These are phyloP conservation scores for Dipodascopsis tothii DNA, from an alignment of 805 yeast species.

Conservation along the genomic window DNA sequence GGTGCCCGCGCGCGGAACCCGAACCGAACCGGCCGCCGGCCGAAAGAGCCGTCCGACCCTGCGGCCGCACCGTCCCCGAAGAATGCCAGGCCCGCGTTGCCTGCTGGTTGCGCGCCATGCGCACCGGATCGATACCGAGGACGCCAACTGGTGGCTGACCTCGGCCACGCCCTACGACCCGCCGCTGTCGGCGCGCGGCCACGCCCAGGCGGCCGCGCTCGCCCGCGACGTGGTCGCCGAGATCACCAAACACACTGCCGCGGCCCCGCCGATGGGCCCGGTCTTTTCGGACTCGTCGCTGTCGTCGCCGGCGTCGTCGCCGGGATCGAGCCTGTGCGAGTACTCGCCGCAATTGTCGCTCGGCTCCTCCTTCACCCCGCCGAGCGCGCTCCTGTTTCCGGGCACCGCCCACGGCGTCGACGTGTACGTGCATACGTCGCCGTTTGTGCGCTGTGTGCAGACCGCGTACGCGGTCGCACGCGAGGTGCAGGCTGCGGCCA, in stretches of 20 bases:
- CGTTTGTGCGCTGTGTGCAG: constrained; percentile 35
- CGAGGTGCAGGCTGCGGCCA: constrained; percentile 4
- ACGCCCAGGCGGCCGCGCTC: constrained; percentile 27
- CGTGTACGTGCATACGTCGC: constrained; percentile 30
- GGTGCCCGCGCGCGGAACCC: too few relatives aligned
- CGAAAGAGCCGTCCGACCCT: too few relatives aligned
- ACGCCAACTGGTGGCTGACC: constrained; percentile 29
- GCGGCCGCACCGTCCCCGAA: too few relatives aligned
- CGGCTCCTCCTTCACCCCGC: constrained; percentile 1
- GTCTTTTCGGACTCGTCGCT: constrained; percentile 1
- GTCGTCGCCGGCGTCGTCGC: constrained; percentile 1
- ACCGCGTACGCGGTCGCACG: constrained; percentile 30
- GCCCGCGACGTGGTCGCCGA: constrained; percentile 23
- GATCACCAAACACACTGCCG: neutral
- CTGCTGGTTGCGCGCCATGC: constrained; percentile 32
- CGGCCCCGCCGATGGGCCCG: neutral
- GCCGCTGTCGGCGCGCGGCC: constrained; percentile 31
- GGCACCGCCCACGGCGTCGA: neutral
- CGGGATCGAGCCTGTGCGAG: neutral
- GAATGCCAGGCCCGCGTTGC: constrained; percentile 1
- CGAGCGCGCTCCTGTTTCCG: neutral
- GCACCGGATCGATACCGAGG: constrained; percentile 30
- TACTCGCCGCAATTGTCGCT: neutral
- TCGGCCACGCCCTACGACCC: constrained; percentile 35
- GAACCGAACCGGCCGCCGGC: too few relatives aligned